A percentile compares a stretch with the other conserved stretches of the same genome.
Evolutionary conservation across 108 stramenopile species (phyloP).

Genomic region (Poteriospumella lacustris): DNA sequence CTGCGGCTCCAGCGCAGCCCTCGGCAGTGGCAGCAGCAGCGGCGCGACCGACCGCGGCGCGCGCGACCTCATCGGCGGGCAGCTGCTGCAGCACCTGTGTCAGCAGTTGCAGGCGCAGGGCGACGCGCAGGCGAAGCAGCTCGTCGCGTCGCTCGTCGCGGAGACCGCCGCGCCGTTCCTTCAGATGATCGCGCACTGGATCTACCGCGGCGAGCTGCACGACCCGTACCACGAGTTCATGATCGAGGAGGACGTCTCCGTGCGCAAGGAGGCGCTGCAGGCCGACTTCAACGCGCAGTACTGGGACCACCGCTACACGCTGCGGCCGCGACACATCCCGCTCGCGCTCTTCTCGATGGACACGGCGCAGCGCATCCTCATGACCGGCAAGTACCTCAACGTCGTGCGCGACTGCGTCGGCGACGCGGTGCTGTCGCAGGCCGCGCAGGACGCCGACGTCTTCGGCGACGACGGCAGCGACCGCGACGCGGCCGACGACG

Average conservation of each 20-base stretch:
- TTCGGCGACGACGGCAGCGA: neutral
- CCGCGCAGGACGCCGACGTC: neutral
- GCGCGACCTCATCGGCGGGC: constrained; percentile 64
- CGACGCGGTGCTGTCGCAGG: constrained; percentile 36
- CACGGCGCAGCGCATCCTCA: constrained; percentile 57
- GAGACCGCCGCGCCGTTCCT: constrained; percentile 71
- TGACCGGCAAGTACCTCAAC: constrained; percentile 85
- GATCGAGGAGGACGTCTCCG: constrained; percentile 54
- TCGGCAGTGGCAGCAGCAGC: constrained; percentile 65
- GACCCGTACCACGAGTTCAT: constrained; percentile 88
- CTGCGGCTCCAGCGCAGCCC: constrained; percentile 56
- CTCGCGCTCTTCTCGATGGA: neutral
- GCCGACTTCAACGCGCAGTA: constrained; percentile 53
- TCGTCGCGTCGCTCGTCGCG: constrained; percentile 51
- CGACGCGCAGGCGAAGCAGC: neutral
- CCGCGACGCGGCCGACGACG: neutral
- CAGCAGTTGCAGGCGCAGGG: neutral
- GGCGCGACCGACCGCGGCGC: constrained; percentile 42
- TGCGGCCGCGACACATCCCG: constrained; percentile 32
- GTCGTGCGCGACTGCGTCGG: constrained; percentile 60
- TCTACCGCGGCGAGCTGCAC: constrained; percentile 64
- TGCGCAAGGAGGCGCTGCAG: constrained; percentile 38
- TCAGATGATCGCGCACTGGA: constrained; percentile 72
- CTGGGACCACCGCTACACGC: constrained; percentile 49
- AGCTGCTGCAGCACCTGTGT: constrained; percentile 58